Evolutionary conservation across 1,139 yeast species (phyloP).

Genomic region (Geotrichum carabidarum): DNA sequence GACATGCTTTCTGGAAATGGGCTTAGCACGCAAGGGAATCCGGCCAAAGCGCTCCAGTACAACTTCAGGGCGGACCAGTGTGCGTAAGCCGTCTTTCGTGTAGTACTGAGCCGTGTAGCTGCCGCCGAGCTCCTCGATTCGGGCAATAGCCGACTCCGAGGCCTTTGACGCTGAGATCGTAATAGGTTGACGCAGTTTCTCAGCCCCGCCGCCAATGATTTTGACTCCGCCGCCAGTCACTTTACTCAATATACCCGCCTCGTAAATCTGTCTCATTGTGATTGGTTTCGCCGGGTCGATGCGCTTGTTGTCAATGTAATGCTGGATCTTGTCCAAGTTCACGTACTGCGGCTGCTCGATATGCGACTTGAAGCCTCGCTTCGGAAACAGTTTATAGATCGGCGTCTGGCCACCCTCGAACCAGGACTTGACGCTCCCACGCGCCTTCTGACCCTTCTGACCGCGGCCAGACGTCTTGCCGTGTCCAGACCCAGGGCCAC

Average conservation of each 20-base stretch:
- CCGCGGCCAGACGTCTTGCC: slow-evolving; percentile 96
- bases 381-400: slow-evolving; percentile 80
- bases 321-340: slow-evolving; percentile 60
- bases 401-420: slow-evolving; percentile 99
- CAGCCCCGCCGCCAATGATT: slow-evolving; percentile 64
- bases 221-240: slow-evolving; percentile 75
- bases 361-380: slow-evolving; percentile 66
- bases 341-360: slow-evolving; percentile 35
- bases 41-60: slow-evolving; percentile 66
- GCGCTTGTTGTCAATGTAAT: slow-evolving; percentile 38
- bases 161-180: slow-evolving; percentile 81
- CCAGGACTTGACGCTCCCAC: slow-evolving; percentile 86
- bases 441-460: slow-evolving; percentile 97
- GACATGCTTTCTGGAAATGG: slow-evolving; percentile 75
- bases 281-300: slow-evolving; percentile 55
- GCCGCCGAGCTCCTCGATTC: slow-evolving; percentile 70
- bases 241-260: slow-evolving; percentile 69
- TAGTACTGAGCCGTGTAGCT: slow-evolving; percentile 68
- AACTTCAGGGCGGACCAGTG: slow-evolving; percentile 71
- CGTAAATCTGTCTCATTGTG: slow-evolving; percentile 66
- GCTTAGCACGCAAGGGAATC: slow-evolving; percentile 80
- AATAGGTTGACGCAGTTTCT: slow-evolving; percentile 48
- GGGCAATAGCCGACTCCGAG: slow-evolving; percentile 62
- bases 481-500: slow-evolving; percentile 90
- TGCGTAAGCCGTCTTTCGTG: slow-evolving; percentile 59